Percentiles rank a stretch among this genome's conserved stretches.
Conservation (phyloP, 1,284 basidiomycete species). For the Exobasidium rhododendri region DNA sequence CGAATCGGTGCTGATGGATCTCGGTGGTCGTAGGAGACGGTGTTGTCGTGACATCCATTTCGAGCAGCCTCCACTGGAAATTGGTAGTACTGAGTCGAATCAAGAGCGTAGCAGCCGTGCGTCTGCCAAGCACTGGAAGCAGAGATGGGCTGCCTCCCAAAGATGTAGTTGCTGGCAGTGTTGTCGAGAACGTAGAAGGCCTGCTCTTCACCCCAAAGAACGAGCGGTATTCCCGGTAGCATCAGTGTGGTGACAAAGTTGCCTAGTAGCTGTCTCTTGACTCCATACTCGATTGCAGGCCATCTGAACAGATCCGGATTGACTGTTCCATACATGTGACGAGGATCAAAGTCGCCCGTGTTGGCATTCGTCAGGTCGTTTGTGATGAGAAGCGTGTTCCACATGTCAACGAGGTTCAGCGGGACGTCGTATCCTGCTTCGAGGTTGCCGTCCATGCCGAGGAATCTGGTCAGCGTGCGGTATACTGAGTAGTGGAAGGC, state of each 20-base stretch:
- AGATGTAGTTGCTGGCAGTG: constrained; percentile 12
- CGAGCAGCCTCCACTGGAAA: constrained; percentile 9
- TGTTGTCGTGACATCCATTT: constrained; percentile 9
- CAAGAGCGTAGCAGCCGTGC: constrained; percentile 11
- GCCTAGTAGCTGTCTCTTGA: constrained; percentile 9
- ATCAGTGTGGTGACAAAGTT: constrained; percentile 11
- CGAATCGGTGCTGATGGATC: constrained; percentile 8
- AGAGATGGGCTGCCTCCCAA: constrained; percentile 10
- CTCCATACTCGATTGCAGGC: constrained; percentile 12
- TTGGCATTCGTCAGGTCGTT: constrained; percentile 7
- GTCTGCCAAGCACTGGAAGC: constrained; percentile 11
- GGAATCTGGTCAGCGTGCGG: neutral
- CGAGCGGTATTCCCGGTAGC: constrained; percentile 6
- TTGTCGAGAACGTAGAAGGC: constrained; percentile 11
- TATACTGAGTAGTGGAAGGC: constrained; percentile 7
- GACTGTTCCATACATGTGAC: constrained; percentile 6
- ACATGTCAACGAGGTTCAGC: constrained; percentile 1
- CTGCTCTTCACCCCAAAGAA: constrained; percentile 8
- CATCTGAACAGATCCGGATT: constrained; percentile 9
- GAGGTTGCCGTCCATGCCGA: constrained; percentile 3
- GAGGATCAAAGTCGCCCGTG: constrained; percentile 9
- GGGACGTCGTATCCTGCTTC: constrained; percentile 9
- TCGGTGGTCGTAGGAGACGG: constrained; percentile 9
- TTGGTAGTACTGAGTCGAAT: constrained; percentile 13
- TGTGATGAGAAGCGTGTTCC: constrained; percentile 6